Conservation (phyloP, 2,329 filamentous ascomycete genomes). For the Cercospora sp. region DNA sequence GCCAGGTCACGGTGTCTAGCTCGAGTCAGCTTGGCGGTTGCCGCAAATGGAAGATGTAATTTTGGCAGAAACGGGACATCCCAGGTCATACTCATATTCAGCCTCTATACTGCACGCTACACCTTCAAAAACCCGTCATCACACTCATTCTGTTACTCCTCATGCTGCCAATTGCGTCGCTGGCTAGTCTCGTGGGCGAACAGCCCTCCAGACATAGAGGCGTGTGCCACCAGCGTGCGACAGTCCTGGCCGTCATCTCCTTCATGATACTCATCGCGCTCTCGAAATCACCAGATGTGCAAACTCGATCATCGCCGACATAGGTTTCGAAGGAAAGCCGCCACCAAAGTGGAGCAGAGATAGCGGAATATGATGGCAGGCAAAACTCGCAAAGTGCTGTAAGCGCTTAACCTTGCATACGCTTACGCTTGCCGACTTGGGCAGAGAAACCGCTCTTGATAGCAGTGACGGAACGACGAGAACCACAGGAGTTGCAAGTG, state of each 20-base stretch:
- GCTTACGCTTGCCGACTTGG: constrained; percentile 97
- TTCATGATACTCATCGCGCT: constrained; percentile 2
- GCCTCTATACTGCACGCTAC: constrained; percentile 1
- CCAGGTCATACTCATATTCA: background rate
- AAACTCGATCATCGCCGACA: constrained; percentile 13
- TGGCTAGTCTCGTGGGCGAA: background rate
- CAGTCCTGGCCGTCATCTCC: background rate
- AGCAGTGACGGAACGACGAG: constrained; percentile 81
- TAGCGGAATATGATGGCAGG: background rate
- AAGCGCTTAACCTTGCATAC: constrained; percentile 58
- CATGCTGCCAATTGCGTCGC: background rate
- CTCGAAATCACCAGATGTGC: constrained; percentile 10
- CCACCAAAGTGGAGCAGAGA: background rate
- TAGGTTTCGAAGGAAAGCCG: background rate
- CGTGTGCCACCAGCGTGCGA: background rate
- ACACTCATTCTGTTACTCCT: background rate
- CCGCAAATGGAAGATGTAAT: background rate
- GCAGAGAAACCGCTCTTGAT: constrained; percentile 99
- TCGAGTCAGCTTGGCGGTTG: background rate
- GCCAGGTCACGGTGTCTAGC: background rate
- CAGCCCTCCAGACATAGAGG: background rate
- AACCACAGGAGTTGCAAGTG: constrained; percentile 75
- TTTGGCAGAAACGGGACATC: background rate
- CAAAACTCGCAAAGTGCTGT: background rate
- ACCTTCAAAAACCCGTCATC: background rate